Evolutionary conservation across 2,329 filamentous ascomycete genomes (phyloP), one percentile per base, ranked within the genome.

Genomic region (Penicillium sp.): DNA sequence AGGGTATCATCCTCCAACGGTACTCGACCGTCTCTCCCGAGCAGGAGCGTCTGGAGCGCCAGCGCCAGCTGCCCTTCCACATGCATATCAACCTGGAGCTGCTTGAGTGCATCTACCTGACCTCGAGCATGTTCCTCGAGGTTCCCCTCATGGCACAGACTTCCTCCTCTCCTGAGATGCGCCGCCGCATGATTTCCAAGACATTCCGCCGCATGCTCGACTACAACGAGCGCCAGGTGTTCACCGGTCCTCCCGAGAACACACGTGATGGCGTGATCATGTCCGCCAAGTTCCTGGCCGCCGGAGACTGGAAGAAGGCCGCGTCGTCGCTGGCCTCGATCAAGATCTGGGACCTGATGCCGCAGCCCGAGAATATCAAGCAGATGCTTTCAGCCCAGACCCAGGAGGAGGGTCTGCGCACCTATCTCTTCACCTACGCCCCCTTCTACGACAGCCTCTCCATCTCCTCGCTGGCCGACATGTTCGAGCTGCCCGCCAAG

Each of bases 21-120:
- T 98, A 91, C 77, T 92, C 83, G 65, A 91, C 95, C 66, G 93
- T 98, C 54, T 93, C 91, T 31, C 93, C 93, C 15, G 93, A 98
- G 75, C 93, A 98, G 75, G 93, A 98, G 78, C 88, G 92, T 59
- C 81, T 97, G 33, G 93, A 98, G 78, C 89, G 93, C 70, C 92
- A 97, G 76, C 86, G 93, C 64, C 93, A 98, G 76, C 82, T 98
- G 60, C 93, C 93, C 32, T 98, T 98, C 85, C 93, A 98, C 79
- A 96, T 98, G 90, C 93, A 98, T 81, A 98, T 98, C 80, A 98
- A 98, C 79, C 82, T 98, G 45, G 93, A 98, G 73, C 83, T 98
- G 47, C 82, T 98, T 33, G 93, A 98, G 78, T 97, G 93, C 67
- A 92, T 97, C 55, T 98, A 98, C 77, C 82, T 98, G 52, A 97